phyloP scores from a whole-genome alignment of 1,139 yeast species.

The Suhomyces bribrorum region DNA sequence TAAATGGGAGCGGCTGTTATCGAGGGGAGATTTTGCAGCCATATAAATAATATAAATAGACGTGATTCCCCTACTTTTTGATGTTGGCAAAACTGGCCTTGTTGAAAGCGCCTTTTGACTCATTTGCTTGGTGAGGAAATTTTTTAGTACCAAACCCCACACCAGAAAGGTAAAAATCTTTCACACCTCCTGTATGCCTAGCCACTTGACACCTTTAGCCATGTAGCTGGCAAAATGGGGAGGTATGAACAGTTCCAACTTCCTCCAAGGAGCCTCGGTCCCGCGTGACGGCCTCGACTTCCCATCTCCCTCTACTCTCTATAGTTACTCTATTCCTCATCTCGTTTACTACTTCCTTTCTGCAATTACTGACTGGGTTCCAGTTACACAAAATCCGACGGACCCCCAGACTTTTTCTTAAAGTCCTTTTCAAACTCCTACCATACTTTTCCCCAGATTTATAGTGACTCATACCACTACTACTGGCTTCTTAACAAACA shows the following conservation, averaged over 20 bases:
- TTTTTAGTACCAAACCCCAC: too few species aligned
- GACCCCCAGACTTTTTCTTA: slow-evolving; percentile 1
- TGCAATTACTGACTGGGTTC: not conserved
- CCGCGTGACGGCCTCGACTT: not conserved
- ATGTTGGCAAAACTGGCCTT: too few species aligned
- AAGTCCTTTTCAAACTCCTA: not conserved
- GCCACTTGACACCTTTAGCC: too few species aligned
- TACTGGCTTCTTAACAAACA: too few species aligned
- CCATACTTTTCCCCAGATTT: not conserved
- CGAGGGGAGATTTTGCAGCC: not conserved
- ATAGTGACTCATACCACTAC: not conserved
- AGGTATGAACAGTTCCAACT: too few species aligned
- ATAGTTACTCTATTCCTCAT: not conserved
- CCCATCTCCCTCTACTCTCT: not conserved
- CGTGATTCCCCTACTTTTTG: too few species aligned
- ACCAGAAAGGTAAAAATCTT: too few species aligned
- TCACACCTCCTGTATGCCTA: too few species aligned
- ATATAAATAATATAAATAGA: too few species aligned
- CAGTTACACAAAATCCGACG: slow-evolving; percentile 5
- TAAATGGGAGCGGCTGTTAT: not conserved
- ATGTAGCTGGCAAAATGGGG: too few species aligned
- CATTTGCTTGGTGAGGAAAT: too few species aligned
- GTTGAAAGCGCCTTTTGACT: too few species aligned
- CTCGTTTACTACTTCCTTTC: slow-evolving; percentile 1
- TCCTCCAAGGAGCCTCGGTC: not conserved